Evolutionary conservation across 2,329 filamentous ascomycete genomes (phyloP).

Genomic region (Aciculosporium take): DNA sequence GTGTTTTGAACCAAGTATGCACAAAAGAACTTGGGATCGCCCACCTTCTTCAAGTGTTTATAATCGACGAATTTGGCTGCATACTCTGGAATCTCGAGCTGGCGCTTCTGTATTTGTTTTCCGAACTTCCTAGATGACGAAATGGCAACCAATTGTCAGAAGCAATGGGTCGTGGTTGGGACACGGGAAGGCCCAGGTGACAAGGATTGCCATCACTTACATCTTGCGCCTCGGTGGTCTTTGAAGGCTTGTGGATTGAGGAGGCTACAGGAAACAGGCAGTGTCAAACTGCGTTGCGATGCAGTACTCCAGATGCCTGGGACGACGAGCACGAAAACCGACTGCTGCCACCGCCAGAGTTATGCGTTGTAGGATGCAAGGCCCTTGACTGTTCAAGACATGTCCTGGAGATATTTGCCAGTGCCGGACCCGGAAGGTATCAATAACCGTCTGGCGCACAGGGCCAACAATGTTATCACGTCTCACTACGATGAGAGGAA

Average conservation of each 20-base stretch:
- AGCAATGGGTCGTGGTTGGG: not conserved
- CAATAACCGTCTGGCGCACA: not conserved
- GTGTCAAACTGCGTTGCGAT: not conserved
- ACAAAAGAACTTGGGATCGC: not conserved
- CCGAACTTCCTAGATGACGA: conserved; percentile 76
- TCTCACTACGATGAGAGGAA: not conserved
- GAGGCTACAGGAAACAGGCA: conserved; percentile 1
- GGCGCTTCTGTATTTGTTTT: conserved; percentile 97
- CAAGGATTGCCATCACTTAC: conserved; percentile 15
- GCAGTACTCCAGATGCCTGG: not conserved
- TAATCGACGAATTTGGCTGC: conserved; percentile 98
- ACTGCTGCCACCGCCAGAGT: conserved; percentile 11
- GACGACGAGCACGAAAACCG: conserved; percentile 5
- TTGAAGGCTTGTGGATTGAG: conserved; percentile 4
- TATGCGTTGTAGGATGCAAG: conserved; percentile 9
- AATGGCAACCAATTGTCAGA: conserved; percentile 6
- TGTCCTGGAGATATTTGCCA: conserved; percentile 4
- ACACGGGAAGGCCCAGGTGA: not conserved
- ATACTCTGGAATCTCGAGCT: conserved; percentile 98
- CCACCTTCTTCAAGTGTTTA: conserved; percentile 95
- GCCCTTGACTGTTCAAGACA: conserved; percentile 5
- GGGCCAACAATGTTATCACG: not conserved
- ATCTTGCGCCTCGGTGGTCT: conserved; percentile 17
- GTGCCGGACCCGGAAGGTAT: conserved; percentile 4
- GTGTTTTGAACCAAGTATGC: not conserved